These are phyloP conservation scores for Oryza glumipatula DNA, from an alignment of 176 grass and related monocot genomes.

Conservation along the genomic window DNA sequence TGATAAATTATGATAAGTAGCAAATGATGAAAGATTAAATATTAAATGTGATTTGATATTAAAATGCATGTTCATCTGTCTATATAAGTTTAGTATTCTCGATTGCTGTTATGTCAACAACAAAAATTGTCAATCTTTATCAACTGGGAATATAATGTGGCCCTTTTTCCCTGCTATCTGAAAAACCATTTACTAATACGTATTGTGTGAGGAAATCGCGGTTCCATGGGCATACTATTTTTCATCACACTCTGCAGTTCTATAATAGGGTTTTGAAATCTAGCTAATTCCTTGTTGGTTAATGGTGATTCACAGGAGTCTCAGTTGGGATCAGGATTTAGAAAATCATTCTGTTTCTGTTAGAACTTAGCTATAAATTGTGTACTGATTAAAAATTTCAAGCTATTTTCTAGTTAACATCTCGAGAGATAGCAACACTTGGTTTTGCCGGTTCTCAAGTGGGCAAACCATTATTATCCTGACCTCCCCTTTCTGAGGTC, in stretches of 20 bases:
- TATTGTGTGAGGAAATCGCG: not conserved
- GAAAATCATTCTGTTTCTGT: not conserved
- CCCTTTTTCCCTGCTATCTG: not conserved
- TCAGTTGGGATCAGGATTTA: not conserved
- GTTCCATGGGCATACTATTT: not conserved
- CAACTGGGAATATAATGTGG: conserved; percentile 1
- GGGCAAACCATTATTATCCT: not conserved
- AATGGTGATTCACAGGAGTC: not conserved
- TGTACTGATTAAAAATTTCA: not conserved
- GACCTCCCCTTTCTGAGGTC: not conserved
- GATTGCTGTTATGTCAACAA: not conserved
- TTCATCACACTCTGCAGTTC: not conserved
- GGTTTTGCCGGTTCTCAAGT: not conserved
- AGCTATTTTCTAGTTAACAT: not conserved
- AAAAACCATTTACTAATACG: not conserved
- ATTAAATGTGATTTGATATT: conserved; percentile 1
- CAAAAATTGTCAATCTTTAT: not conserved
- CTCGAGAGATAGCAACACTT: not conserved
- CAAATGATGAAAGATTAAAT: conserved; percentile 16
- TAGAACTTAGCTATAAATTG: not conserved
- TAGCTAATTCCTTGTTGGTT: not conserved
- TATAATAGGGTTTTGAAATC: not conserved
- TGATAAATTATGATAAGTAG: conserved; percentile 19
- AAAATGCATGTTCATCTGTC: not conserved
- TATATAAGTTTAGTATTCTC: conserved; percentile 3